A percentile compares a stretch with the other conserved stretches of the same genome.
Evolutionary conservation across 2,329 filamentous ascomycete genomes (phyloP).

Genomic region (Curvularia sp.): DNA sequence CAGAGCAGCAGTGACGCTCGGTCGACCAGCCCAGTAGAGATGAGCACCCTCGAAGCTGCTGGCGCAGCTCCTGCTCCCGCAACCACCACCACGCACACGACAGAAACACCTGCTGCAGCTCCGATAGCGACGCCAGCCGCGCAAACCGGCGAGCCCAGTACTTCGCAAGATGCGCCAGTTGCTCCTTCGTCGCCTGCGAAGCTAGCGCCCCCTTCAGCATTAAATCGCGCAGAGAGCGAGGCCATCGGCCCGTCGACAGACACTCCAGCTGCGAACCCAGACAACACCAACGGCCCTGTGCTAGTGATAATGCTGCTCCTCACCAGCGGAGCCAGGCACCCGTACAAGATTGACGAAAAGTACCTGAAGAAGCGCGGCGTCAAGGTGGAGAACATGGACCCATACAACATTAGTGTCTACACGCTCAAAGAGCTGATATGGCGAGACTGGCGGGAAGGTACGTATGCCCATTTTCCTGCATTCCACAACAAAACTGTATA

Average conservation of each 20-base stretch:
- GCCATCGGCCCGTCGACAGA: slow-evolving; percentile 58
- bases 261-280: slow-evolving; percentile 49
- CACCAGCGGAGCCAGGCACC: slow-evolving; percentile 81
- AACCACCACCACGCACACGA: slow-evolving; percentile 15
- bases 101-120: slow-evolving; percentile 27
- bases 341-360: slow-evolving; percentile 86
- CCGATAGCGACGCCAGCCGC: slow-evolving; percentile 20
- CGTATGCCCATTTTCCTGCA: slow-evolving; percentile 14
- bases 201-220: slow-evolving; percentile 32
- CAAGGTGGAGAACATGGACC: slow-evolving; percentile 76
- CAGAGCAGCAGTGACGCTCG: slow-evolving; percentile 31
- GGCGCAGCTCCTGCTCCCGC: slow-evolving; percentile 24
- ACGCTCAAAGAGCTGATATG: slow-evolving; percentile 93
- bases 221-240: slow-evolving; percentile 51
- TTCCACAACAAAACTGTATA: background rate
- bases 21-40: slow-evolving; percentile 45
- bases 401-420: slow-evolving; percentile 90
- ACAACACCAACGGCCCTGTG: slow-evolving; percentile 50
- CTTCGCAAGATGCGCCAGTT: slow-evolving; percentile 22
- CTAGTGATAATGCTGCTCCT: slow-evolving; percentile 84
- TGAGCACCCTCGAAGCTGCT: slow-evolving; percentile 41
- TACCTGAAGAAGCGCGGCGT: slow-evolving; percentile 85
- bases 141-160: slow-evolving; percentile 20
- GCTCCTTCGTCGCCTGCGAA: slow-evolving; percentile 29
- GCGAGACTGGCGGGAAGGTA: slow-evolving; percentile 84